phyloP scores from a whole-genome alignment of 2,329 filamentous ascomycete genomes.

The Penicillium frequentans region DNA sequence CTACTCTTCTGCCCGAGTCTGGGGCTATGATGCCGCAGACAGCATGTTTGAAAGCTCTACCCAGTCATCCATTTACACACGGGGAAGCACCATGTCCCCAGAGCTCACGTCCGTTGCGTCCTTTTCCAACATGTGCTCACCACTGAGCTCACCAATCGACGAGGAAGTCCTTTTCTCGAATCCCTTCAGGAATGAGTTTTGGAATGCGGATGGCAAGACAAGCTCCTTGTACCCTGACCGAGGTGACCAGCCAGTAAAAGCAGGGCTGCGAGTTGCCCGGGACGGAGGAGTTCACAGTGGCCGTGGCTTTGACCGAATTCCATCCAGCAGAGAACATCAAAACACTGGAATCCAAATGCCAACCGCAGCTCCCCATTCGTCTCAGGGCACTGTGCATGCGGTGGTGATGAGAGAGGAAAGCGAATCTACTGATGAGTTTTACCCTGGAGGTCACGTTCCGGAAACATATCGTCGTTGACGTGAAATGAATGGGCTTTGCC shows the following conservation, averaged over 20 bases:
- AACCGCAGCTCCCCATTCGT: not conserved
- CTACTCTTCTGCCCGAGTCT: not conserved
- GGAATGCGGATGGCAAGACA: conserved; percentile 30
- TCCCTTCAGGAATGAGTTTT: conserved; percentile 28
- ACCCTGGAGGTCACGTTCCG: not conserved
- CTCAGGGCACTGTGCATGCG: not conserved
- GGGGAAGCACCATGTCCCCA: conserved; percentile 10
- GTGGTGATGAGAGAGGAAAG: conserved; percentile 5
- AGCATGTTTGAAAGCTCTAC: conserved; percentile 4
- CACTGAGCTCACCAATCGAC: conserved; percentile 19
- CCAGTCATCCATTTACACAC: conserved; percentile 6
- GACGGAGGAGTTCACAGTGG: conserved; percentile 24
- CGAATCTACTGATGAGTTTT: conserved; percentile 18
- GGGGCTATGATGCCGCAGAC: not conserved
- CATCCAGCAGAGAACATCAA: conserved; percentile 15
- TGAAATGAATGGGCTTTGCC: not conserved
- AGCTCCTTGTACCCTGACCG: conserved; percentile 21
- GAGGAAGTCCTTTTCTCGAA: conserved; percentile 22
- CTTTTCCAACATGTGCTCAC: conserved; percentile 19
- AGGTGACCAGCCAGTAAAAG: conserved; percentile 26
- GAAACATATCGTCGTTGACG: not conserved
- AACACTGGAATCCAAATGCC: not conserved
- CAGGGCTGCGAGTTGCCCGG: conserved; percentile 11
- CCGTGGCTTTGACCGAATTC: conserved; percentile 18
- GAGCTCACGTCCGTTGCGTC: conserved; percentile 2